phyloP scores from a whole-genome alignment of 495 filamentous ascomycete genomes.

The Collariella sp. region DNA sequence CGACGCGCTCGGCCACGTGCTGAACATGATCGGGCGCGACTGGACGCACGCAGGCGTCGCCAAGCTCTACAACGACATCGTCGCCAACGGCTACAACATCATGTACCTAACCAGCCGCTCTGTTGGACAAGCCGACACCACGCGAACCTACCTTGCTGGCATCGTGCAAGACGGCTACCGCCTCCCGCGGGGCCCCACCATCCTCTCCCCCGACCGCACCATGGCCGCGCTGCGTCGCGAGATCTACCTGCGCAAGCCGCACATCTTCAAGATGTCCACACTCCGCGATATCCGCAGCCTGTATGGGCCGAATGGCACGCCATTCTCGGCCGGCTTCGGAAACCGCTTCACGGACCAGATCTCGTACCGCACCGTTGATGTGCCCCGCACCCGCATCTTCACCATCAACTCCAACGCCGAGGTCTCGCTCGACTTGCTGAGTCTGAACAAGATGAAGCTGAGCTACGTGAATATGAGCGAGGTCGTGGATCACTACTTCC shows the following conservation, averaged over 20 bases:
- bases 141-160: slow-evolving; percentile 81
- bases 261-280: slow-evolving; percentile 99
- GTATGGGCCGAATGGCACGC: slow-evolving; percentile 67
- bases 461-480: slow-evolving; percentile 96
- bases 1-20: slow-evolving; percentile 91
- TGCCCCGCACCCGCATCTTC: slow-evolving; percentile 88
- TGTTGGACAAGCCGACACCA: slow-evolving; percentile 88
- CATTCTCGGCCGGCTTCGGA: slow-evolving; percentile 96
- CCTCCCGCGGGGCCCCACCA: slow-evolving; percentile 82
- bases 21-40: slow-evolving; percentile 96
- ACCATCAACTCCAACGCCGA: slow-evolving; percentile 99
- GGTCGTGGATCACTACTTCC: slow-evolving; percentile 95
- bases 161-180: slow-evolving; percentile 81
- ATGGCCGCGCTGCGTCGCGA: slow-evolving; percentile 92
- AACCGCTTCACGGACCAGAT: slow-evolving; percentile 95
- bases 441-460: slow-evolving; percentile 89
- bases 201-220: slow-evolving; percentile 89
- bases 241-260: slow-evolving; percentile 90
- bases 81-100: slow-evolving; percentile 94
- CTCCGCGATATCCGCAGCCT: slow-evolving; percentile 85
- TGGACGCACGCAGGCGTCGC: slow-evolving; percentile 97
- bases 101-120: slow-evolving; percentile 94
- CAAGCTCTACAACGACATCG: slow-evolving; percentile 94
- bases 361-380: slow-evolving; percentile 91
- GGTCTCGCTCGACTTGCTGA: slow-evolving; percentile 83